Base-by-base conservation (phyloP, 805 yeast genomes). In the Starmerella stigmatis region DNA sequence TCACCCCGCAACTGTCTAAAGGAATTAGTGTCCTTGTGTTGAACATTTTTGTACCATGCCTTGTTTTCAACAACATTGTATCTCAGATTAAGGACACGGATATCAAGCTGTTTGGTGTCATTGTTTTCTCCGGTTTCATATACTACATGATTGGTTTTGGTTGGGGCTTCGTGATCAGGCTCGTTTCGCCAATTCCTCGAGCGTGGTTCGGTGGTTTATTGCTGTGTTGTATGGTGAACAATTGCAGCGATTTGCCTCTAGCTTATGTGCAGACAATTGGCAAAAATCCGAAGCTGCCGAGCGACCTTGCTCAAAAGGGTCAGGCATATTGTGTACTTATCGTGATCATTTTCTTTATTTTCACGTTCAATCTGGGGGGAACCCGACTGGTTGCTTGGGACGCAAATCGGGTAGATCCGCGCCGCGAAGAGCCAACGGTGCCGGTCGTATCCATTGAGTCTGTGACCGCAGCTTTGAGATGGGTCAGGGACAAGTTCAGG, bases 271-370 rank as follows among this genome's bases (percentile, higher is more conserved):
- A 65, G 42, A 80, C 89, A 2, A 64, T 85, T 57, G 79, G 82
- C 21, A 70, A 74, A 13, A 78, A 86, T 1, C 67, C 75, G 1
- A 58, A 59, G 7, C 79, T 86, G 55, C 66, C 79, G 0, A 56
- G 67, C 13, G 72, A 62, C 4, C 77, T 82, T 49, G 85, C 84
- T 29, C 70, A 75, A 44, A 72, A 73, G 54, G 96, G 96, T 21
- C 80, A 81, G 21, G 92, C 96, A 0, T 84, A 81, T 62, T 80
- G 83, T 17, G 80, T 86, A 56, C 79, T 86, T 27, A 82, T 81
- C 55, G 67, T 80, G 36, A 80, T 85, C 3, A 70, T 80, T 2
- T 85, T 81, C 60, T 69, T 78, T 30, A 68, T 83, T 37, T 62
- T 73, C 56, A 76, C 81, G 63, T 84, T 85, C 71, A 80, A 83